phyloP scores from a whole-genome alignment of 169 alveolate species.

The Theileria annulata region DNA sequence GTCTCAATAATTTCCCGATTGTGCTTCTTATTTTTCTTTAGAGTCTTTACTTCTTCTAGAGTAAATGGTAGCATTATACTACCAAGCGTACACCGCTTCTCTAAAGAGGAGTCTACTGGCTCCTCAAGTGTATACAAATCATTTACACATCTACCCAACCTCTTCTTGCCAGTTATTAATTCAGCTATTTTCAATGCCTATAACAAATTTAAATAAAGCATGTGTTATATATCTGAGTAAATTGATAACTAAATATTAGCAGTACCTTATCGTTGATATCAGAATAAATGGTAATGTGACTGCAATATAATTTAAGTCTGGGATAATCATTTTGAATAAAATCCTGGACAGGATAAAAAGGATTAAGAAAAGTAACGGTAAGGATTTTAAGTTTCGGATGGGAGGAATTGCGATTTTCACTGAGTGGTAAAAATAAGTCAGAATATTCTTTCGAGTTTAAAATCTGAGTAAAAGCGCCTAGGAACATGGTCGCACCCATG shows the following conservation, averaged over 20 bases:
- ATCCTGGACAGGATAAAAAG: constrained; percentile 74
- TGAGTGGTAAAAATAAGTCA: constrained; percentile 19
- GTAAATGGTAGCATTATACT: constrained; percentile 28
- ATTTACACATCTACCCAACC: constrained; percentile 39
- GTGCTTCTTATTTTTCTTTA: constrained; percentile 17
- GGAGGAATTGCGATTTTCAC: constrained; percentile 1
- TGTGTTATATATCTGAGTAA: background rate
- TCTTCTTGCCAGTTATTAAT: constrained; percentile 23
- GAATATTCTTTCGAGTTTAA: background rate
- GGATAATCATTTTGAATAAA: constrained; percentile 41
- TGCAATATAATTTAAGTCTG: constrained; percentile 42
- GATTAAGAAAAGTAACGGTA: constrained; percentile 79
- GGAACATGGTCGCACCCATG: constrained; percentile 80
- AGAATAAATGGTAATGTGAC: constrained; percentile 38
- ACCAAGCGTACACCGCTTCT: constrained; percentile 18
- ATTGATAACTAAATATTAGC: background rate
- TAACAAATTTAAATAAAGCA: background rate
- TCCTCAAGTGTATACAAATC: constrained; percentile 19
- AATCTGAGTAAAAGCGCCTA: constrained; percentile 75
- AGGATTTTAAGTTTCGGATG: constrained; percentile 64
- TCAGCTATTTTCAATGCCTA: constrained; percentile 39
- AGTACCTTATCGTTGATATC: constrained; percentile 30
- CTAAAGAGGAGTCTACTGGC: constrained; percentile 3
- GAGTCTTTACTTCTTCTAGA: constrained; percentile 8
- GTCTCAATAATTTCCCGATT: constrained; percentile 3